Conservation (phyloP, 2,329 filamentous ascomycete genomes). For the Trichophaea hybrida region DNA sequence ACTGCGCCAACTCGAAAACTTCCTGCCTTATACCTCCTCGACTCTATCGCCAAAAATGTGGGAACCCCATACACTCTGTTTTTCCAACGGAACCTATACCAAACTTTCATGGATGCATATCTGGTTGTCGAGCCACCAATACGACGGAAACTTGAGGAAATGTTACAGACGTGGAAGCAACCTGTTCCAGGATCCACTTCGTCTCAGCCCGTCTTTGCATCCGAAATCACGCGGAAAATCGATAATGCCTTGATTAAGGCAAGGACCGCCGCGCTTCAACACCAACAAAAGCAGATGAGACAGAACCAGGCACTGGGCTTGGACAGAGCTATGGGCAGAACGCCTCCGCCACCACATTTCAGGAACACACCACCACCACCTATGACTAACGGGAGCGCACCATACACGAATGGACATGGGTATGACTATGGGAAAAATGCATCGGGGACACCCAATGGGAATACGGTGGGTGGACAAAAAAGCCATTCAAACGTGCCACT, state of each 20-base stretch:
- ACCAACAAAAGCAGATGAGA: slow-evolving; percentile 33
- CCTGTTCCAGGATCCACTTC: slow-evolving; percentile 88
- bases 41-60: slow-evolving; percentile 97
- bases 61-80: slow-evolving; percentile 95
- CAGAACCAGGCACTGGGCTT: slow-evolving; percentile 20
- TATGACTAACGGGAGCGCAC: slow-evolving; percentile 16
- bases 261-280: slow-evolving; percentile 41
- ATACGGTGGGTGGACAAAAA: slow-evolving; percentile 23
- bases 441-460: slow-evolving; percentile 14
- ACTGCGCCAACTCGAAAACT: slow-evolving; percentile 77
- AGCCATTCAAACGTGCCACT: slow-evolving; percentile 10
- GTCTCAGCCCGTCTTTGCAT: slow-evolving; percentile 77
- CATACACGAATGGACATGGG: slow-evolving; percentile 17
- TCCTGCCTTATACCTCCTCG: slow-evolving; percentile 90
- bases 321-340: slow-evolving; percentile 14
- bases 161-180: slow-evolving; percentile 97
- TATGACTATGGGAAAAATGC: slow-evolving; percentile 19
- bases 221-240: slow-evolving; percentile 75
- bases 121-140: slow-evolving; percentile 70
- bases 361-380: slow-evolving; percentile 16
- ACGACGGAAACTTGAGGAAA: slow-evolving; percentile 84
- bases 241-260: slow-evolving; percentile 89
- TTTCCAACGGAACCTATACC: slow-evolving; percentile 78
- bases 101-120: slow-evolving; percentile 94
- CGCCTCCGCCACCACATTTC: slow-evolving; percentile 22